Evolutionary conservation across 441 rosid species (phyloP).

Genomic region (Erysimum cheiri): DNA sequence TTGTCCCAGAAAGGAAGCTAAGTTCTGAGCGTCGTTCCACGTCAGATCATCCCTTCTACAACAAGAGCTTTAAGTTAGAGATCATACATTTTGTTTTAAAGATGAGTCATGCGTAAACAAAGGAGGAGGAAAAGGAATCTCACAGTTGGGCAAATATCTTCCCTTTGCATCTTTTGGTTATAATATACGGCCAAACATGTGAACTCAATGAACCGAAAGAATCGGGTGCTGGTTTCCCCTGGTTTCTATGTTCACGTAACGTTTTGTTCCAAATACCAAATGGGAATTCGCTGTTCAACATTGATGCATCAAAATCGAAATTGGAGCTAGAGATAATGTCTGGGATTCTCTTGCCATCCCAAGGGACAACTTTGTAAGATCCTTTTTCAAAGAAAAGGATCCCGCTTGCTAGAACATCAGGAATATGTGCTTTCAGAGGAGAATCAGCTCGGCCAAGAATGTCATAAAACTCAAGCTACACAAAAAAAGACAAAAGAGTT

Average conservation of each 20-base stretch:
- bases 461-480: conserved; percentile 90
- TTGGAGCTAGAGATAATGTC: conserved; percentile 57
- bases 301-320: conserved; percentile 50
- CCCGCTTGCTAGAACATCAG: conserved; percentile 86
- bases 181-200: conserved; percentile 82
- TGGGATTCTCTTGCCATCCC: conserved; percentile 94
- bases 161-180: conserved; percentile 91
- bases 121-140: conserved; percentile 42
- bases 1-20: conserved; percentile 85
- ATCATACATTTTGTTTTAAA: conserved; percentile 22
- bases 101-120: neutral
- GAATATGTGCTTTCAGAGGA: conserved; percentile 69
- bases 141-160: conserved; percentile 88
- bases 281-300: conserved; percentile 57
- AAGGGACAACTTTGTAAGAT: conserved; percentile 63
- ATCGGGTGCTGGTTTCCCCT: conserved; percentile 51
- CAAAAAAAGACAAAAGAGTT: conserved; percentile 36
- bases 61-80: conserved; percentile 27
- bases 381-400: conserved; percentile 75
- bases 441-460: conserved; percentile 57
- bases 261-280: conserved; percentile 91
- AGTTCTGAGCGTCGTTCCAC: conserved; percentile 62
- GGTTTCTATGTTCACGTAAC: conserved; percentile 61
- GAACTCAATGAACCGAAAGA: conserved; percentile 49
- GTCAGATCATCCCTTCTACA: conserved; percentile 84